These are phyloP conservation scores for Bisporella sp. DNA, from an alignment of 2,329 filamentous ascomycete species.

Conservation along the genomic window DNA sequence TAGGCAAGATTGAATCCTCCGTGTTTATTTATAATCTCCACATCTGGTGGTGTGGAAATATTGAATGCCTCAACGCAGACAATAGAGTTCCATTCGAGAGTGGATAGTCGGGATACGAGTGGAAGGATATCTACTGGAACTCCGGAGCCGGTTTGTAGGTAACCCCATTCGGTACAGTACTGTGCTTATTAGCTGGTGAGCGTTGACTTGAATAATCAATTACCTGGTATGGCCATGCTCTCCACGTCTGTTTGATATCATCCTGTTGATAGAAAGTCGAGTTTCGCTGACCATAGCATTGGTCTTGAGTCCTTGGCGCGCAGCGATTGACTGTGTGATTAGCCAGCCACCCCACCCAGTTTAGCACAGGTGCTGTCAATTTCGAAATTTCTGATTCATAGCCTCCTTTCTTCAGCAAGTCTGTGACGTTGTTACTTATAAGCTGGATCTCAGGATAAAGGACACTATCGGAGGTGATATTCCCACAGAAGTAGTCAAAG, in stretches of 20 bases:
- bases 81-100: slow-evolving; percentile 52
- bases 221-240: slow-evolving; percentile 46
- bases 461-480: slow-evolving; percentile 40
- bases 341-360: slow-evolving; percentile 48
- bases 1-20: slow-evolving; percentile 66
- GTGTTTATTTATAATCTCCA: slow-evolving; percentile 65
- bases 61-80: slow-evolving; percentile 65
- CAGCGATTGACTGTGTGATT: neutral
- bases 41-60: slow-evolving; percentile 55
- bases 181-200: slow-evolving; percentile 9
- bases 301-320: slow-evolving; percentile 31
- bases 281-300: slow-evolving; percentile 45
- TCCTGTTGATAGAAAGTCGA: slow-evolving; percentile 37
- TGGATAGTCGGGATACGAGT: slow-evolving; percentile 63
- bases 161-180: slow-evolving; percentile 59
- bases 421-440: slow-evolving; percentile 57
- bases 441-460: slow-evolving; percentile 55
- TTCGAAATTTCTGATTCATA: slow-evolving; percentile 33
- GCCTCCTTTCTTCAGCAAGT: slow-evolving; percentile 40
- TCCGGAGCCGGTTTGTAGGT: slow-evolving; percentile 65
- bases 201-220: neutral
- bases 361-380: slow-evolving; percentile 45
- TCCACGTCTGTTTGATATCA: slow-evolving; percentile 36
- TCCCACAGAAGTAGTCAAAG: slow-evolving; percentile 48
- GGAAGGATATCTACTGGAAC: slow-evolving; percentile 58